Evolutionary conservation across 768 basidiomycete genomes (phyloP), one percentile per base, ranked within the genome.

Genomic region (Hypholoma fasciculare): DNA sequence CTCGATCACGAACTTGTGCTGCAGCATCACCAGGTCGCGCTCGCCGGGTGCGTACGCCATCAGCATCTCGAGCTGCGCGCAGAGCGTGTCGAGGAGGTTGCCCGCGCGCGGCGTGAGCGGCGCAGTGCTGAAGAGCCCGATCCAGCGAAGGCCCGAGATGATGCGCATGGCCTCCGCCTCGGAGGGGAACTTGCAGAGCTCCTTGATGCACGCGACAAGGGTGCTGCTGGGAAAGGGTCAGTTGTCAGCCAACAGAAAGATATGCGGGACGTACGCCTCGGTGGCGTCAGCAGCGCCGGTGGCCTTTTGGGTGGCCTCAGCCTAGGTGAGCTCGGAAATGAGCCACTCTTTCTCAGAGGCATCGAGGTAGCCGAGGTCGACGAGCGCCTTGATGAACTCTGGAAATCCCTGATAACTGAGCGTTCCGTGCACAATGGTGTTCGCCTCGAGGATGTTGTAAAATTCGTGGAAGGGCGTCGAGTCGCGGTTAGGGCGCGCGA

Each of bases 341-440:
- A 98, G 74, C 89, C 90, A 96, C 7, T 84, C 86, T 79, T 94
- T 89, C 61, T 81, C 79, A 14, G 76, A 76, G 55, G 88, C 85
- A 65, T 94, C 83, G 61, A 98, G 75, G 86, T 92, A 96, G 12
- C 94, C 94, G 49, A 98, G 76, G 66, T 90, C 80, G 43, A 97
- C 94, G 60, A 97, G 82, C 4, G 89, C 87, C 63, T 82, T 84
- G 74, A 98, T 88, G 73, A 98, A 96, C 74, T 92, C 89, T 7
- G 95, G 94, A 92, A 98, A 98, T 52, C 96, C 96, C 68, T 94
- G 92, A 76, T 94, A 98, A 60, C 96, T 82, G 72, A 98, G 77
- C 2, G 97, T 98, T 27, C 97, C 97, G 34, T 97, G 86, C 50
- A 98, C 82, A 59, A 96, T 82, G 4, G 92, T 95, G 76, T 97